Evolutionary conservation across 2,329 filamentous ascomycete species (phyloP), one percentile per base, ranked within the genome.

Genomic region (Fusarium dimerum): DNA sequence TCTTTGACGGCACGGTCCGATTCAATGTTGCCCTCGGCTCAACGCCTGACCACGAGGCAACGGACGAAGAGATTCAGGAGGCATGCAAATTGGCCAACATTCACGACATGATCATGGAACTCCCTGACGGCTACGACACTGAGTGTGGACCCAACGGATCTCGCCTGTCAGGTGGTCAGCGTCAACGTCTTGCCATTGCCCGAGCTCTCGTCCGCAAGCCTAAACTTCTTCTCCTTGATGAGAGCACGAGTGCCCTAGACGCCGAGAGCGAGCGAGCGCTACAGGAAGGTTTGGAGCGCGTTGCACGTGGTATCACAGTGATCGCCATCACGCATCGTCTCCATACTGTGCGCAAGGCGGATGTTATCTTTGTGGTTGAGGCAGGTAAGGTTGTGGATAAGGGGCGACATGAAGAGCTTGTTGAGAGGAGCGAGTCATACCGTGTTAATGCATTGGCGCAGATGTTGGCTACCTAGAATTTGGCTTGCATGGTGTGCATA

Each of bases 161-260:
- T 0, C 80, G 86, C 18, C 72, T 95, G 3, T 92, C 88, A 0
- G 90, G 90, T 2, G 91, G 91, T 0, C 90, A 95, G 68, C 83
- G 86, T 15, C 90, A 95, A 69, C 81, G 90, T 1, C 72, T 95
- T 13, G 85, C 86, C 1, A 92, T 96, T 64, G 90, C 91, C 0
- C 79, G 90, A 20, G 89, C 90, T 0, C 76, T 93, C 3, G 80
- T 92, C 3, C 81, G 90, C 0, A 80, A 83, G 55, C 90, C 90
- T 0, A 80, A 86, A 43, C 77, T 95, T 2, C 71, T 95, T 16
- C 81, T 96, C 39, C 77, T 95, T 1, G 91, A 96, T 63, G 90
- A 95, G 75, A 88, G 88, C 30, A 95, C 90, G 0, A 89, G 85
- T 40, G 88, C 87, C 4, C 77, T 96, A 3, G 90, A 95, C 63